Evolutionary conservation across 148 eudicot species (phyloP), one percentile per base, ranked within the genome.

Genomic region (Heliosperma pusillum): DNA sequence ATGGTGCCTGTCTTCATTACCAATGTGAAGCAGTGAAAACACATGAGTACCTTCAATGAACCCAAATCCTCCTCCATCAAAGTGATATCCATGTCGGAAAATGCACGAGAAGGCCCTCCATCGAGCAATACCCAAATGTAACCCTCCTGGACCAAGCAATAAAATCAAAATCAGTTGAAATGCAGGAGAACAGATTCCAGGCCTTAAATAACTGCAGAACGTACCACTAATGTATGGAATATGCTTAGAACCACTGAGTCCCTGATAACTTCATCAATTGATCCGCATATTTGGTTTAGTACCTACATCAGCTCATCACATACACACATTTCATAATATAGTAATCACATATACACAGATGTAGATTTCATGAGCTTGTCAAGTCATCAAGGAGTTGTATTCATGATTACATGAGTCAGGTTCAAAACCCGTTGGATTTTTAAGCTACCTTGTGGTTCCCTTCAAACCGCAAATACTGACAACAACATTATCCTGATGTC

Each of bases 61-160:
- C 80, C 83, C 42, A 93, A 86, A 82, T 93, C 98, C 60, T 93
- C 98, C 80, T 91, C 91, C 86, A 93, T 81, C 84, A 88, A 75
- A 13, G 71, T 66, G 70, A 89, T 57, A 83, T 93, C 98, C 12
- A 88, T 77, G 80, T 84, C 85, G 44, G 93, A 87, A 87, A 91
- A 91, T 26, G 93, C 98, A 69, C 97, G 89, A 42, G 95, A 87
- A 76, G 98, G 98, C 55, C 98, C 98, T 74, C 98, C 98, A 80
- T 93, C 97, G 36, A 93, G 87, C 83, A 93, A 77, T 25, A 93
- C 89, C 97, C 98, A 88, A 42, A 89, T 88, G 85, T 82, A 93
- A 72, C 93, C 98, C 80, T 93, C 98, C 98, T 93, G 83, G 78
- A 79, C 44, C 77, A 73, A 66, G 57, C 24, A 13, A 66, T 50